These are phyloP conservation scores for Chloris gayana DNA, from an alignment of 176 grass and related monocot species.

Conservation along the genomic window DNA sequence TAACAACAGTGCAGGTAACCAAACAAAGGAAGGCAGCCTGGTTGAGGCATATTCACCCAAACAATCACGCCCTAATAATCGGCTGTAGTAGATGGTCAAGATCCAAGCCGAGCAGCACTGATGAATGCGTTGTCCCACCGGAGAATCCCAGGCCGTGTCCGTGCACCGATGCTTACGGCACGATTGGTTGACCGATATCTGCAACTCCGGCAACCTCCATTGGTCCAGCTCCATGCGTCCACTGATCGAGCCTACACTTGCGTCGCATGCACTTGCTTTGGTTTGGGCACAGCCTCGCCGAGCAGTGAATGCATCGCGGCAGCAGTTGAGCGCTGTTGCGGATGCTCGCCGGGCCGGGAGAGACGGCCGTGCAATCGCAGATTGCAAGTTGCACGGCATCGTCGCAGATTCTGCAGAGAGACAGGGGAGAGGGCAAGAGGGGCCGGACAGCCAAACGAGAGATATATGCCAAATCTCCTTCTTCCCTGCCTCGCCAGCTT, in stretches of 20 bases:
- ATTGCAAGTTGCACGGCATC: not conserved
- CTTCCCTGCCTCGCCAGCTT: constrained; percentile 16
- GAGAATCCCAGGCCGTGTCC: not conserved
- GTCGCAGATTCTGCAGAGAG: not conserved
- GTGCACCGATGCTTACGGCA: not conserved
- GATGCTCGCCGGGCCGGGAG: not conserved
- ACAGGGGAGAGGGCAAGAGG: not conserved
- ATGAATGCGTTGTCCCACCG: not conserved
- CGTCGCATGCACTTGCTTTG: not conserved
- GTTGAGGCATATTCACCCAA: too few species aligned
- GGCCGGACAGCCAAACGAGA: not conserved
- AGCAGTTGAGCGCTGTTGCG: not conserved
- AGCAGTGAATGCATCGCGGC: constrained; percentile 22
- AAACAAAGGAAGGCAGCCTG: too few species aligned
- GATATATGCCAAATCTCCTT: constrained; percentile 15
- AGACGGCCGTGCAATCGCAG: not conserved
- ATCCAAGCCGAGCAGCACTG: not conserved
- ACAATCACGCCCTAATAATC: too few species aligned
- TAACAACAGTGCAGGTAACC: too few species aligned
- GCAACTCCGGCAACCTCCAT: not conserved
- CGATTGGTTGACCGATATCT: not conserved
- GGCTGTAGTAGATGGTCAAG: not conserved
- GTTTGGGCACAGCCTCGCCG: not conserved
- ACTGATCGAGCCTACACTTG: not conserved
- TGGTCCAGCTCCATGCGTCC: not conserved